Percentiles rank a stretch among this genome's conserved stretches.
Conservation (phyloP, 306 rosid genomes). For the Dalbergia cochinchinensis region DNA sequence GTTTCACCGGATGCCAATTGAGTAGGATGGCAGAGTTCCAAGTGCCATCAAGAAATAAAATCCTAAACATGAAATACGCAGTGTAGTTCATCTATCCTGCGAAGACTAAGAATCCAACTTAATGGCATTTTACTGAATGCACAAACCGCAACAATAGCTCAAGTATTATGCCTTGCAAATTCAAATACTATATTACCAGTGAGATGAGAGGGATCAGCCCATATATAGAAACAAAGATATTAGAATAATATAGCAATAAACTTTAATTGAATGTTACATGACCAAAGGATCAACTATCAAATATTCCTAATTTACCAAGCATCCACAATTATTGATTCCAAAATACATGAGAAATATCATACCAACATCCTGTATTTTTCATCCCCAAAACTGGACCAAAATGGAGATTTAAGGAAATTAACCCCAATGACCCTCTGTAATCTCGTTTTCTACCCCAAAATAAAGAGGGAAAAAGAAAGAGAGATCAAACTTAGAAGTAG, state of each 20-base stretch:
- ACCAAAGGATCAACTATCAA: slow-evolving; percentile 55
- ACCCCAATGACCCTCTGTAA: slow-evolving; percentile 58
- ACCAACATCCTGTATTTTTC: slow-evolving; percentile 49
- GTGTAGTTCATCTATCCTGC: neutral
- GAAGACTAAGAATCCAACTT: neutral
- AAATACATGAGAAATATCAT: slow-evolving; percentile 55
- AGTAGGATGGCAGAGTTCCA: slow-evolving; percentile 25
- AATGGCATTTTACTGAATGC: slow-evolving; percentile 3
- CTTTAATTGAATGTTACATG: slow-evolving; percentile 56
- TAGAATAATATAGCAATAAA: slow-evolving; percentile 50
- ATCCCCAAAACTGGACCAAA: slow-evolving; percentile 72
- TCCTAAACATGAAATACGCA: neutral
- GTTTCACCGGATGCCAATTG: neutral
- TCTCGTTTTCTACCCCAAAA: slow-evolving; percentile 47
- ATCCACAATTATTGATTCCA: slow-evolving; percentile 52
- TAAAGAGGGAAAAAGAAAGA: slow-evolving; percentile 46
- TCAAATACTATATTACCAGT: neutral
- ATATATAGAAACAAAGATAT: slow-evolving; percentile 24
- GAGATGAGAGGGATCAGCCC: neutral
- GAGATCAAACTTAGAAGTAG: slow-evolving; percentile 51
- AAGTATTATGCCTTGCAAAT: neutral
- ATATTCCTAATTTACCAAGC: slow-evolving; percentile 48
- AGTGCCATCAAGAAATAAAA: neutral
- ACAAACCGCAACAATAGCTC: neutral
- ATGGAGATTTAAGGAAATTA: slow-evolving; percentile 51